Evolutionary conservation across 176 grass and related monocot genomes (phyloP), one percentile per base, ranked within the genome.

Genomic region (Eleusine indica): DNA sequence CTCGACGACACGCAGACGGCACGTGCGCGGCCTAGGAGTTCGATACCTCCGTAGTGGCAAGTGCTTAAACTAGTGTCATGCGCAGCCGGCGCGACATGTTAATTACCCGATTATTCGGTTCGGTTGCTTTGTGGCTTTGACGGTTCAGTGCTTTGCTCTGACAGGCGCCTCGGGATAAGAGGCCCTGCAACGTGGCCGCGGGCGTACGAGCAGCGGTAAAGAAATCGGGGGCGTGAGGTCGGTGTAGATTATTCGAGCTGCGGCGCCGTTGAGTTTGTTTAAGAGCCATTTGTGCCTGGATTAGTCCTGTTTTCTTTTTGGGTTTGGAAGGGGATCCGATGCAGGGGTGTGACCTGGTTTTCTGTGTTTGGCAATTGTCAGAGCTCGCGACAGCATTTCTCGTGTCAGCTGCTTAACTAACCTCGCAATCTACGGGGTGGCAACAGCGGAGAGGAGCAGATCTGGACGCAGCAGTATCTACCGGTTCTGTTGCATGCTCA

Each of bases 281-380:
- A 76, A 37, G 25, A 25, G 43, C 29, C 28, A 3, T 48, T 47
- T 30, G 66, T 18, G 83, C 14, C 8, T 4, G 11, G 19, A 41
- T 57, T 8, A 21, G 54, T 57, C 5, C 17, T 57, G 54, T 57
- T 7, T 21, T 7, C 1, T 57, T 60, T 61, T 61, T n/a, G 18
- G 48, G 66, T 44, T 77, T 53, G 29, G 32, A 85, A 37, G 46
- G 83, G 53, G 79, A 86, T 90, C 88, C 88, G 37, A 90, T 86
- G 83, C 32, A 83, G 67, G 73, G 79, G 21, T 51, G 73, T 13
- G 0, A 35, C 62, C 70, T 68, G 63, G 12, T 25, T 80, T 22
- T 30, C 32, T 41, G 66, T 54, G 61, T 69, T n/a, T 25, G 9
- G 53, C 28, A 16, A 42, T 44, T 44, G 86, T 37, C 73, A 71